Evolutionary conservation across 192 early-diverging fungal species (phyloP).

Genomic region (Entomortierella lignicola): DNA sequence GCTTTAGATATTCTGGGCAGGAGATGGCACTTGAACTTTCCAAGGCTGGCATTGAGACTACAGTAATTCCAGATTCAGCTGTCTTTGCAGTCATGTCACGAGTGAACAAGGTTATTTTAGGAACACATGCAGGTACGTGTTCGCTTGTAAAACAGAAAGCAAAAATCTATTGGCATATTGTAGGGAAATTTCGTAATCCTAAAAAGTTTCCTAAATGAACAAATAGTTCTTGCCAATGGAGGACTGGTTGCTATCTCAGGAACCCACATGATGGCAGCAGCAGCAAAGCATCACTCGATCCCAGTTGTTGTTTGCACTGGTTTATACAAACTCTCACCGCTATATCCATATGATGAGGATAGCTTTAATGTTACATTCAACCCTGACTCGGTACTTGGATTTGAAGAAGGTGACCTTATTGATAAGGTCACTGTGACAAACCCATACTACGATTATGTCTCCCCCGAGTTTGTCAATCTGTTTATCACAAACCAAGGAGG

Average conservation of each 20-base stretch:
- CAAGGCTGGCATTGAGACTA: constrained; percentile 87
- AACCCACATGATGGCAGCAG: constrained; percentile 84
- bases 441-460: constrained; percentile 93
- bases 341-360: constrained; percentile 91
- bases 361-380: constrained; percentile 80
- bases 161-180: no score
- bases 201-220: constrained; percentile 1
- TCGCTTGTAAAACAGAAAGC: no score
- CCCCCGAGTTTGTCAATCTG: constrained; percentile 88
- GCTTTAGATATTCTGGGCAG: constrained; percentile 82
- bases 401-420: constrained; percentile 83
- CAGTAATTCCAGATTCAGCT: constrained; percentile 91
- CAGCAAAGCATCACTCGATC: constrained; percentile 92
- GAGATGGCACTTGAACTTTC: constrained; percentile 82
- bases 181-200: no score
- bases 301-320: constrained; percentile 94
- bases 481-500: constrained; percentile 91
- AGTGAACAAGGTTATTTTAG: constrained; percentile 96
- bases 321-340: constrained; percentile 88
- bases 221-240: constrained; percentile 89
- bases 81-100: constrained; percentile 98
- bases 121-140: constrained; percentile 80
- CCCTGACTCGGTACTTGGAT: constrained; percentile 85
- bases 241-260: constrained; percentile 88
- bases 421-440: constrained; percentile 85